A percentile compares a stretch with the other conserved stretches of the same genome.
Conservation (phyloP, 1,284 basidiomycete species). For the Phenoliferia sp. region DNA sequence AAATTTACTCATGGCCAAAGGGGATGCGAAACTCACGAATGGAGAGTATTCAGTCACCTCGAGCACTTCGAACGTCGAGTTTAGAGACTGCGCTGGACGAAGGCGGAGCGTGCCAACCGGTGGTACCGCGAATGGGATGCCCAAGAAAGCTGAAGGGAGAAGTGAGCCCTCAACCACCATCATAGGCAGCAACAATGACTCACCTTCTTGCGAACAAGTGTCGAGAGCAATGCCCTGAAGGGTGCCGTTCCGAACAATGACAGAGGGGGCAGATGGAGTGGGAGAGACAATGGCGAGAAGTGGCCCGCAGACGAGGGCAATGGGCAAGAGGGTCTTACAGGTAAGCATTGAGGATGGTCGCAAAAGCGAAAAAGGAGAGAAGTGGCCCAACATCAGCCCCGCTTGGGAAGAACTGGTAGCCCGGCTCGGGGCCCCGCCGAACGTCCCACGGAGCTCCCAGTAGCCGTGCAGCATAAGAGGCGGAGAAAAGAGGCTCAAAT, state of each 20-base stretch:
- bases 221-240: not conserved
- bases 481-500: too few species aligned
- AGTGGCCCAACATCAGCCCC: too few species aligned
- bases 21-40: not conserved
- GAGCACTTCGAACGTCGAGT: not conserved
- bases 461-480: too few species aligned
- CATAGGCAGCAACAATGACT: not conserved
- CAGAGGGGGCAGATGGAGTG: too few species aligned
- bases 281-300: too few species aligned
- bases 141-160: conserved; percentile 8
- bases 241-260: not conserved
- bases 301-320: too few species aligned
- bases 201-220: not conserved
- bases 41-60: not conserved
- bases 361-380: too few species aligned
- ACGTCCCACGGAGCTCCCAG: too few species aligned
- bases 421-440: too few species aligned
- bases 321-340: too few species aligned
- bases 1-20: not conserved
- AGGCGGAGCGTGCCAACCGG: not conserved
- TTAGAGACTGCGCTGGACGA: not conserved
- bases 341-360: too few species aligned
- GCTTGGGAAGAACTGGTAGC: too few species aligned
- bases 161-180: not conserved
- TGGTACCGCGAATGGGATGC: conserved; percentile 3